phyloP scores from a whole-genome alignment of 345 rosid genomes.

The Pistacia integerrima region DNA sequence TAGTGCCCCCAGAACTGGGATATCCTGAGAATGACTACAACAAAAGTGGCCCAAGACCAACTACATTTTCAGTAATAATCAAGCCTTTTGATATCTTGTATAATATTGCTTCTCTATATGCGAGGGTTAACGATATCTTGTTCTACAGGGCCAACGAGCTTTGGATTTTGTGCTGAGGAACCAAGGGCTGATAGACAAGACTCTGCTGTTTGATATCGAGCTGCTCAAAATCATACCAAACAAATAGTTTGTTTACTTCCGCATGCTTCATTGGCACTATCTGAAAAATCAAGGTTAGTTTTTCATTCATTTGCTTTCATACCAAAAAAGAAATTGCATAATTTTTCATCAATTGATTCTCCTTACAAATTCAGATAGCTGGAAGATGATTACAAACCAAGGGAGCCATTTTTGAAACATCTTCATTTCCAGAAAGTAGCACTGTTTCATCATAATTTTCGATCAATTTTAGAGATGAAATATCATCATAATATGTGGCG shows the following conservation, averaged over 20 bases:
- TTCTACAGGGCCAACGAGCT: slow-evolving; percentile 88
- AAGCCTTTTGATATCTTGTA: neutral
- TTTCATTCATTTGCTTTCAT: neutral
- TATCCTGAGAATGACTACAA: slow-evolving; percentile 90
- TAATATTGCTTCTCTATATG: neutral
- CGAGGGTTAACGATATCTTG: neutral
- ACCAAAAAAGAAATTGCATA: neutral
- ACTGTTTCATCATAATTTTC: neutral
- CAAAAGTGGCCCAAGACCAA: slow-evolving; percentile 77
- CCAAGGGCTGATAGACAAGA: slow-evolving; percentile 95
- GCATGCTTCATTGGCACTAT: neutral
- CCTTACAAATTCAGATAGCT: slow-evolving; percentile 11
- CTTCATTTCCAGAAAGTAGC: neutral
- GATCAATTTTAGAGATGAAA: slow-evolving; percentile 1
- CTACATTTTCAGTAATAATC: slow-evolving; percentile 80
- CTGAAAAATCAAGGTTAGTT: slow-evolving; percentile 21
- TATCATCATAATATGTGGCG: neutral
- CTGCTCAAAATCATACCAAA: slow-evolving; percentile 77
- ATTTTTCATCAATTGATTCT: neutral
- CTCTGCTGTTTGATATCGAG: slow-evolving; percentile 88
- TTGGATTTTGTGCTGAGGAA: slow-evolving; percentile 91
- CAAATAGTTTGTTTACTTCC: slow-evolving; percentile 19
- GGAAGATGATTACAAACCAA: neutral
- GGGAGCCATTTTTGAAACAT: slow-evolving; percentile 5
- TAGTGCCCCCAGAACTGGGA: slow-evolving; percentile 95